Evolutionary conservation across 352 stramenopile genomes (phyloP).

Genomic region (Phytophthora vignae): DNA sequence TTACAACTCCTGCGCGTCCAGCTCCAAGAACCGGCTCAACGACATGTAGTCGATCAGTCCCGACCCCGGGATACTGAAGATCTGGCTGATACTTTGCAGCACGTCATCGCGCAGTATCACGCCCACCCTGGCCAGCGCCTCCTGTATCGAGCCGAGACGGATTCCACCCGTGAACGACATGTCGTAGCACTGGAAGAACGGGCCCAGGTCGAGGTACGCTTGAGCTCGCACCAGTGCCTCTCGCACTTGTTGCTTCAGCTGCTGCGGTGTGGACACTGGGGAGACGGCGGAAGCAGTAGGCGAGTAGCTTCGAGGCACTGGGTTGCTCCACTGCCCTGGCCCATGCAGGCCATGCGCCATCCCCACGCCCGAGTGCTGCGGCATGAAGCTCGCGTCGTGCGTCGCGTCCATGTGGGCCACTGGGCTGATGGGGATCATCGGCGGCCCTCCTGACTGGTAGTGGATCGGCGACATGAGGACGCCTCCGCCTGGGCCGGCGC

Average conservation of each 20-base stretch:
- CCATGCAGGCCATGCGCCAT: constrained; percentile 13
- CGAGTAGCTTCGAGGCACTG: constrained; percentile 13
- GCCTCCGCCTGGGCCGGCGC: background rate
- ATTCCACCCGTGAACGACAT: constrained; percentile 42
- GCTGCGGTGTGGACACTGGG: constrained; percentile 22
- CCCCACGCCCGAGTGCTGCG: background rate
- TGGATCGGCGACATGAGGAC: constrained; percentile 40
- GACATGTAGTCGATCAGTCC: constrained; percentile 64
- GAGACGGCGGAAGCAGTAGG: constrained; percentile 3
- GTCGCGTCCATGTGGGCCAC: constrained; percentile 20
- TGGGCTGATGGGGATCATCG: constrained; percentile 42
- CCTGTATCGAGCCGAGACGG: constrained; percentile 50
- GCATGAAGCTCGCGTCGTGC: constrained; percentile 11
- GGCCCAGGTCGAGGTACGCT: constrained; percentile 49
- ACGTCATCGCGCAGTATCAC: constrained; percentile 46
- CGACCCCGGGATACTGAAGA: constrained; percentile 47
- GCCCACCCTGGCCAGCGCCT: constrained; percentile 55
- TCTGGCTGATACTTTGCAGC: constrained; percentile 46
- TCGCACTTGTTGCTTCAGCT: constrained; percentile 55
- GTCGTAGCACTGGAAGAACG: constrained; percentile 68
- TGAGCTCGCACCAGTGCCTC: constrained; percentile 59
- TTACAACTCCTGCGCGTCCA: constrained; percentile 66
- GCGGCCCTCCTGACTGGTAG: constrained; percentile 20
- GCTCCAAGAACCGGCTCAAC: constrained; percentile 54
- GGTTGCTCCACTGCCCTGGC: constrained; percentile 14